phyloP scores from a whole-genome alignment of 805 yeast genomes.

The Yamadazyma sp. region DNA sequence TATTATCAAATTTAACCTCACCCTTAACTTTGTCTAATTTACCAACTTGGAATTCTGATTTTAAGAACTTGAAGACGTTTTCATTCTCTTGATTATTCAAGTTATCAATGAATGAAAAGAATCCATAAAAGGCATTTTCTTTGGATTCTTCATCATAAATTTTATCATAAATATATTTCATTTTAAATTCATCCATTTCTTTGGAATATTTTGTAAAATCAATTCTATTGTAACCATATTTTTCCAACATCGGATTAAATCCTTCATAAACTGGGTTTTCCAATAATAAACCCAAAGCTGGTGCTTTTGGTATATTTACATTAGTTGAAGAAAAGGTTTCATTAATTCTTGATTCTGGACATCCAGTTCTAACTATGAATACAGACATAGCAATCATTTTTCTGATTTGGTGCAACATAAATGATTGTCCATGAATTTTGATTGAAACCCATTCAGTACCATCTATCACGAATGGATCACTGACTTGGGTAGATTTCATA shows the following conservation, averaged over 20 bases:
- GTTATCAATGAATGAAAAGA: slow-evolving; percentile 85
- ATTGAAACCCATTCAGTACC: slow-evolving; percentile 96
- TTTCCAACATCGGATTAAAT: slow-evolving; percentile 66
- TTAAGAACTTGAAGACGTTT: slow-evolving; percentile 57
- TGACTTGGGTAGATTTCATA: slow-evolving; percentile 75
- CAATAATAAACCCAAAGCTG: slow-evolving; percentile 85
- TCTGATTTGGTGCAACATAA: slow-evolving; percentile 96
- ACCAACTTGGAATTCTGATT: slow-evolving; percentile 34
- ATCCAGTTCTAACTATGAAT: slow-evolving; percentile 78
- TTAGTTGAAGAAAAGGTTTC: slow-evolving; percentile 74
- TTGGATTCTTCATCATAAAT: slow-evolving; percentile 86
- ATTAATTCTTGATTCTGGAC: slow-evolving; percentile 70
- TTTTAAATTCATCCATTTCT: slow-evolving; percentile 83
- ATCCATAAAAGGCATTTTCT: slow-evolving; percentile 86
- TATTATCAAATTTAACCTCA: slow-evolving; percentile 13
- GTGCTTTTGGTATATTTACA: slow-evolving; percentile 94
- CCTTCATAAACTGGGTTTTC: slow-evolving; percentile 92
- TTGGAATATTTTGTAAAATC: slow-evolving; percentile 62
- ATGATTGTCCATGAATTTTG: slow-evolving; percentile 96
- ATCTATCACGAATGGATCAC: slow-evolving; percentile 88
- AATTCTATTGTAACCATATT: slow-evolving; percentile 74
- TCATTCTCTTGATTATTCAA: slow-evolving; percentile 45
- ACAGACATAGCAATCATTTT: slow-evolving; percentile 97
- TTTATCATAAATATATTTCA: slow-evolving; percentile 85
- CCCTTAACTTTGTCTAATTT: slow-evolving; percentile 9